Evolutionary conservation across 371 early-diverging fungal species (phyloP), one percentile per base, ranked within the genome.

Genomic region (Syncephalastrum monosporum): DNA sequence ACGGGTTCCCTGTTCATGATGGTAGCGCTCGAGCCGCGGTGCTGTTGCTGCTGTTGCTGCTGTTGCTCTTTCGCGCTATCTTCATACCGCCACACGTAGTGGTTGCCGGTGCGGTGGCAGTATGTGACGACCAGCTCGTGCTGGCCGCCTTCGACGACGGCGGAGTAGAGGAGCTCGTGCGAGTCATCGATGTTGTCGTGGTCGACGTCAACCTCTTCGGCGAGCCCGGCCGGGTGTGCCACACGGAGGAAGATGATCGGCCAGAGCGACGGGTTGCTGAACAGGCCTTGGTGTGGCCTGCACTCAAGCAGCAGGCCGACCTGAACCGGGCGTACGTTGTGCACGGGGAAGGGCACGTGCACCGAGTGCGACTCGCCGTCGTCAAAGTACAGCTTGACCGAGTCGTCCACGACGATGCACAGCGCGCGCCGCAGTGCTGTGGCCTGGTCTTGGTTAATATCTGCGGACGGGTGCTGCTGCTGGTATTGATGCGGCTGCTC

Each of bases 311-410:
- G 25, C 7, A 64, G 15, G 6, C 64, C 64, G 10, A 64, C 53
- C n/a, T 59, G 43, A 2, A 64, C 24, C 5, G 64, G 51, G 16
- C 55, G 55, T 1, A 56, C 55, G 21, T 42, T 44, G 29, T 56
- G 64, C 8, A 64, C 60, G 2, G 53, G 42, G 38, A 59, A 59
- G 1, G 58, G 56, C 16, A 64, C 45, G 42, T 56, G 52, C 15
- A 64, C 53, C 4, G 55, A 56, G 25, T 64, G 60, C 29, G 43
- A 54, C 29, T 41, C 41, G 15, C 64, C 64, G 21, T 64, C 64
- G 8, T 19, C 44, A 50, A 64, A 60, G 43, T 64, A 50, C 10
- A 64, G 50, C 42, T 59, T 64, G 48, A 64, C 52, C 10, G 44
- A 41, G 15, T 64, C 60, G 14, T 45, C 47, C 13, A 64, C 19